phyloP scores from a whole-genome alignment of 2,329 filamentous ascomycete species.

The Aureobasidium lini region DNA sequence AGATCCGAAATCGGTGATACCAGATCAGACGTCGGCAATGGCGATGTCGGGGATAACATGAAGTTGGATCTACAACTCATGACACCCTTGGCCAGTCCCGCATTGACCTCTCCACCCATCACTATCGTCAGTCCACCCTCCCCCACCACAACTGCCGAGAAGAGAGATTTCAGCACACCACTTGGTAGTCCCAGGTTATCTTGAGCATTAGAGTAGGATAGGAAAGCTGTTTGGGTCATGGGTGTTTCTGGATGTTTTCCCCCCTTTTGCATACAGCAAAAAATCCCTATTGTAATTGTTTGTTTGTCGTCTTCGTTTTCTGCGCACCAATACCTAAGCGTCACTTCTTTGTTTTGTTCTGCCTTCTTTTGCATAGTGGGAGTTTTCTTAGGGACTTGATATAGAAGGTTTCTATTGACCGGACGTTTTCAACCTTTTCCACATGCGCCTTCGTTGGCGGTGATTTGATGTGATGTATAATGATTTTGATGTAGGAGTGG shows the following conservation, averaged over 20 bases:
- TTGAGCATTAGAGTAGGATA: neutral
- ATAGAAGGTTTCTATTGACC: too few species aligned
- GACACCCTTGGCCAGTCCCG: constrained; percentile 13
- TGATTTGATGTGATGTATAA: too few species aligned
- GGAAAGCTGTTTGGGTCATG: neutral
- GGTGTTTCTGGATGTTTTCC: neutral
- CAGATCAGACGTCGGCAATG: constrained; percentile 13
- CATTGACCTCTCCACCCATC: constrained; percentile 18
- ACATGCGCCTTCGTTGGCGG: too few species aligned
- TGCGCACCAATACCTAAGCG: constrained; percentile 1
- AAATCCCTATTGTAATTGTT: neutral
- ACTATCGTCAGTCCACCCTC: constrained; percentile 26
- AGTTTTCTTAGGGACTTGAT: too few species aligned
- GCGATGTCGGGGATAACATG: neutral
- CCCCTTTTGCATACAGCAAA: neutral
- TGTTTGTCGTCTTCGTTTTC: neutral
- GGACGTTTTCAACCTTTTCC: too few species aligned
- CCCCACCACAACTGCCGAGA: constrained; percentile 18
- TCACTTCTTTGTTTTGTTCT: neutral
- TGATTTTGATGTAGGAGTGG: too few species aligned
- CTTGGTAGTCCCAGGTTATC: neutral
- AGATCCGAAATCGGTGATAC: constrained; percentile 15
- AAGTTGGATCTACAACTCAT: constrained; percentile 16
- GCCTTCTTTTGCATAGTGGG: too few species aligned
- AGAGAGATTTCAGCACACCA: neutral